Conservation (phyloP, 225 moss, liverwort and hornwort species). For the Ulota crispa region DNA sequence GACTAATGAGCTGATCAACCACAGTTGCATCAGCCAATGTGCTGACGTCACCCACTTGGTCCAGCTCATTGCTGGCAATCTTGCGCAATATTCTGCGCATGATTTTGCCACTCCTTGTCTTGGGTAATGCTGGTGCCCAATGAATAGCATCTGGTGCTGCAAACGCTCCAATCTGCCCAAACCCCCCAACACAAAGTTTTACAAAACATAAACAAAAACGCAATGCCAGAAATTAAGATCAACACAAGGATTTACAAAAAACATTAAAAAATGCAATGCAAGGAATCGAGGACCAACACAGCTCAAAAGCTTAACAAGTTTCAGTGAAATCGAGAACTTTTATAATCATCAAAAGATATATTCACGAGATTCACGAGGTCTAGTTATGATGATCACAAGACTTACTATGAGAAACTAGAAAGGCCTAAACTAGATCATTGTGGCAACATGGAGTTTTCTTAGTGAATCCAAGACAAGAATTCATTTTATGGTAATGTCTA, state of each 20-base stretch:
- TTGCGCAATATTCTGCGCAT: slow-evolving; percentile 95
- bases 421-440: not conserved
- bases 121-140: slow-evolving; percentile 97
- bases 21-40: slow-evolving; percentile 84
- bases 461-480: not conserved
- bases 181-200: too few relatives aligned
- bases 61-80: slow-evolving; percentile 87
- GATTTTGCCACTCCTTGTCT: slow-evolving; percentile 96
- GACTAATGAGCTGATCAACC: slow-evolving; percentile 81
- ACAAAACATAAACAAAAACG: too few relatives aligned
- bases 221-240: too few relatives aligned
- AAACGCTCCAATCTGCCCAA: slow-evolving; percentile 80
- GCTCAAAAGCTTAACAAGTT: not conserved
- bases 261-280: too few relatives aligned
- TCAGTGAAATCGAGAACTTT: not conserved
- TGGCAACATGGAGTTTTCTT: not conserved
- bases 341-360: not conserved
- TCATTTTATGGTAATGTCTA: not conserved
- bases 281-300: not conserved
- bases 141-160: slow-evolving; percentile 87
- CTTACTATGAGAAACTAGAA: not conserved
- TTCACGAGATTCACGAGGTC: not conserved
- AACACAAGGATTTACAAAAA: too few relatives aligned
- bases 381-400: not conserved
- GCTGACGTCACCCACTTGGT: slow-evolving; percentile 89